Base-by-base conservation (phyloP, 2,329 filamentous ascomycete genomes). In the Bipolaris cookei region DNA sequence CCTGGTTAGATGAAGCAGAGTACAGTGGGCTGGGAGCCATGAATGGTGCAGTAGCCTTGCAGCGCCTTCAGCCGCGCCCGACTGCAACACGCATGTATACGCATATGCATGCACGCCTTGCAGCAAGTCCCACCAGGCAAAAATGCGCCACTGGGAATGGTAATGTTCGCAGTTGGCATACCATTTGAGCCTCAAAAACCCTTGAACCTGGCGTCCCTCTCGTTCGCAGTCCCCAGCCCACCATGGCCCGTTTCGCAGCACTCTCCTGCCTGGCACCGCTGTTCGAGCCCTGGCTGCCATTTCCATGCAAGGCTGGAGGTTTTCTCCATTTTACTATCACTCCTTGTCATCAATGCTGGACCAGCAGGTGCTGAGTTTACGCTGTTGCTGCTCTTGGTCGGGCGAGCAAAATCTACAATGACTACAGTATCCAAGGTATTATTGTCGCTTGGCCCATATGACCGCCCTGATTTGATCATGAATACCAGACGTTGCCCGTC, bases 401-500 rank as follows among this genome's bases (percentile, higher is more conserved):
- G 61, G 6, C 68, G 63, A 30, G 64, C 66, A 50, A 78, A 78
- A 48, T 70, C 68, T 1, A 78, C 47, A 5, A 74, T 55, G 2
- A 77, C 68, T 28, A 78, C 62, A 10, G 67, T 67, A 8, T 73
- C 74, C 10, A 62, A 54, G 21, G 51, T 39, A 18, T 47, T 59
- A 3, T 69, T 64, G 13, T 70, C 64, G 21, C 54, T 60, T n/a
- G 54, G 28, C 4, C 59, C 59, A 48, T 69, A 71, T 4, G 62
- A 57, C 47, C 61, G 61, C 21, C 62, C 66, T 2, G 69, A 56
- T 11, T 63, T 67, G 21, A 76, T 54, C 71, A 77, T 70, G 54
- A 74, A 76, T 0, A 77, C 69, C 1, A 77, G 51, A 23, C 64
- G 71, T 4, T 73, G 54, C 38, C 73, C 71, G 47, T 78, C 75